A percentile compares a stretch with the other conserved stretches of the same genome.
phyloP scores from a whole-genome alignment of 1,284 basidiomycete species.

The Marasmius oreades region DNA sequence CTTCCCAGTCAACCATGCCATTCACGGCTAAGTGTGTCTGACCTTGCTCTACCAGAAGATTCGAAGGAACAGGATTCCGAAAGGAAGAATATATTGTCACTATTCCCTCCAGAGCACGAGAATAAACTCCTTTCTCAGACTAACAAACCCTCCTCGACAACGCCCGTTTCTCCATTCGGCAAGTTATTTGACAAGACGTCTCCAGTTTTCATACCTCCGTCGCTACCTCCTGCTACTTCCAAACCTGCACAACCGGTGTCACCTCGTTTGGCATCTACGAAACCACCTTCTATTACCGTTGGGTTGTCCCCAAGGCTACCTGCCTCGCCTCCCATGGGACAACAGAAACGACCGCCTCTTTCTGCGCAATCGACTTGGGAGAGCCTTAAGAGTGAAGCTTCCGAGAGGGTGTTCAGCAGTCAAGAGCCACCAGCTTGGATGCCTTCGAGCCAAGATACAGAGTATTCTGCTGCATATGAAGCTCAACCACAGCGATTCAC shows the following conservation, averaged over 20 bases:
- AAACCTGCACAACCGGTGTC: conserved; percentile 27
- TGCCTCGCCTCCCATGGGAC: conserved; percentile 24
- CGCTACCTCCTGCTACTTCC: conserved; percentile 15
- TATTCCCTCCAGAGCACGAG: conserved; percentile 7
- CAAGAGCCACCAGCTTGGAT: conserved; percentile 48
- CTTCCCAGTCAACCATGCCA: conserved; percentile 3
- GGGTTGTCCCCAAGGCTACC: conserved; percentile 36
- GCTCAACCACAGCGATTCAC: conserved; percentile 28
- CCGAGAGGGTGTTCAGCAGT: conserved; percentile 49
- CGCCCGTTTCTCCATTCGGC: conserved; percentile 37
- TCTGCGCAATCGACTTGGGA: conserved; percentile 53
- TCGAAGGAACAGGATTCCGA: not conserved
- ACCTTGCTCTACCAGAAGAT: conserved; percentile 37
- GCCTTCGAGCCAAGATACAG: conserved; percentile 57
- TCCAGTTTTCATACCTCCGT: conserved; percentile 52
- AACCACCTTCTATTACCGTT: conserved; percentile 41
- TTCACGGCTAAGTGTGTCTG: conserved; percentile 52
- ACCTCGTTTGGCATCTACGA: conserved; percentile 34
- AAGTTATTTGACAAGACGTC: conserved; percentile 55
- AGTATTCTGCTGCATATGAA: conserved; percentile 36
- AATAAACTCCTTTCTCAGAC: conserved; percentile 18
- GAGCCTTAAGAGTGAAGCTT: conserved; percentile 33
- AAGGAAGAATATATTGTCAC: conserved; percentile 7
- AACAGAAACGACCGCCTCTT: conserved; percentile 28
- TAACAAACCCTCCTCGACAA: conserved; percentile 53